Conservation (phyloP, 345 rosid genomes). For the Chamaenerion angustifolium region DNA sequence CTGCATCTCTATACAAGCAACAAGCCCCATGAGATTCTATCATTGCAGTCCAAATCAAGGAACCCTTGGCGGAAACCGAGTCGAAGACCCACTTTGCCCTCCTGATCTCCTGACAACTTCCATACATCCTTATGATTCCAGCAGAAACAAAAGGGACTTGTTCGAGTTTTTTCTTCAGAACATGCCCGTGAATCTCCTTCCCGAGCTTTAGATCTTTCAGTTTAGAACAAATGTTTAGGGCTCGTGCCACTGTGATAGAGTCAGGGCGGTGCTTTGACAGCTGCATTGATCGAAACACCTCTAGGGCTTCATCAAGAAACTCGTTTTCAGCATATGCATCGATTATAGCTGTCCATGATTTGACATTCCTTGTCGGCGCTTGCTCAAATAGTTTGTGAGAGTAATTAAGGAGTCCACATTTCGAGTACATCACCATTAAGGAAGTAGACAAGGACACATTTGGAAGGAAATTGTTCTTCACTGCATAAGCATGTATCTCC, state of each 20-base stretch:
- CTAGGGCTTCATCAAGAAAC: slow-evolving; percentile 21
- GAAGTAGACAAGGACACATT: slow-evolving; percentile 63
- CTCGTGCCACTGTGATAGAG: slow-evolving; percentile 53
- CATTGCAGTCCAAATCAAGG: slow-evolving; percentile 69
- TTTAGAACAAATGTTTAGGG: slow-evolving; percentile 38
- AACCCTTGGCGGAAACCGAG: slow-evolving; percentile 49
- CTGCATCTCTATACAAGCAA: slow-evolving; percentile 30
- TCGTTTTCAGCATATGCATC: slow-evolving; percentile 39
- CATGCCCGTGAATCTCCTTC: slow-evolving; percentile 63
- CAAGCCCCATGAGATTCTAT: slow-evolving; percentile 49
- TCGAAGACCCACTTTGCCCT: slow-evolving; percentile 41
- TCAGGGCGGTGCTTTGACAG: slow-evolving; percentile 59
- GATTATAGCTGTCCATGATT: slow-evolving; percentile 65
- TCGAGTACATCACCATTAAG: slow-evolving; percentile 75
- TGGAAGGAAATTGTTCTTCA: slow-evolving; percentile 55
- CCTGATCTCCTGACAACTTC: slow-evolving; percentile 33
- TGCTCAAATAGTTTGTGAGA: slow-evolving; percentile 39
- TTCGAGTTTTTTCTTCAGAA: slow-evolving; percentile 47
- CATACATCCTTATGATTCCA: slow-evolving; percentile 60
- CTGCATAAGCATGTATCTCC: slow-evolving; percentile 72
- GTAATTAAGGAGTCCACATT: slow-evolving; percentile 41
- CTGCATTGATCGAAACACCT: slow-evolving; percentile 49
- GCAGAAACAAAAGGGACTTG: slow-evolving; percentile 50
- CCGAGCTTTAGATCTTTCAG: slow-evolving; percentile 51
- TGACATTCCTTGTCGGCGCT: slow-evolving; percentile 45